phyloP scores from a whole-genome alignment of 2,329 filamentous ascomycete genomes.

The Aureobasidium sp. region DNA sequence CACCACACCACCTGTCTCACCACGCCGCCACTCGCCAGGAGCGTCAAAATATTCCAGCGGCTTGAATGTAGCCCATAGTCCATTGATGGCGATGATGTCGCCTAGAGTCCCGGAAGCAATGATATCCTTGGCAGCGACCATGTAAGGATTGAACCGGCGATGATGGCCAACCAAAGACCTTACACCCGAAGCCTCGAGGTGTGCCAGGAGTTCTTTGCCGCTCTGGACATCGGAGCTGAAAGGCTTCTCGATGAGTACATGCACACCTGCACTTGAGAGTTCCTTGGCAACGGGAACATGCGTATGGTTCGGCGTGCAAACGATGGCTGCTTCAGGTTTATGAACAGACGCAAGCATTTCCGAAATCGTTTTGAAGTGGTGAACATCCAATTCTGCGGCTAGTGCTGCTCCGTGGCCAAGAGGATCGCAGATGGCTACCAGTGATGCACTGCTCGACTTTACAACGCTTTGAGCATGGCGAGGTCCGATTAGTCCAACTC shows the following conservation, averaged over 20 bases:
- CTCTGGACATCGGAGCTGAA: neutral
- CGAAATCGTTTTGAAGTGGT: constrained; percentile 32
- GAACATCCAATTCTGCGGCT: neutral
- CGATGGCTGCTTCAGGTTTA: constrained; percentile 47
- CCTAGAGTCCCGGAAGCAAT: constrained; percentile 36
- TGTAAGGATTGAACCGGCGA: constrained; percentile 51
- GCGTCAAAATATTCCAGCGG: constrained; percentile 43
- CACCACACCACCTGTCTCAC: constrained; percentile 39
- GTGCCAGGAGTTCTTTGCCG: constrained; percentile 25
- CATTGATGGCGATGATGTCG: constrained; percentile 43
- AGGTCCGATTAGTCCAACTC: constrained; percentile 43
- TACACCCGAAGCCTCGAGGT: constrained; percentile 23
- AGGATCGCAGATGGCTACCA: neutral
- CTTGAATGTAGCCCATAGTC: constrained; percentile 48
- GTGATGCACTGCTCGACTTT: constrained; percentile 28
- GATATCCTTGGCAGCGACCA: constrained; percentile 41
- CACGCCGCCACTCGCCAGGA: constrained; percentile 41
- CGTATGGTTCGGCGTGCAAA: constrained; percentile 53
- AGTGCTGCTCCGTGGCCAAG: neutral
- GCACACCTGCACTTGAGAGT: constrained; percentile 35
- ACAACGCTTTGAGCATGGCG: constrained; percentile 41
- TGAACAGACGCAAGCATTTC: constrained; percentile 34
- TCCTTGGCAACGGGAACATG: constrained; percentile 46
- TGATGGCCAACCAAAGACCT: constrained; percentile 51
- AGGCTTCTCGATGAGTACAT: neutral